A percentile compares a stretch with the other conserved stretches of the same genome.
phyloP scores from a whole-genome alignment of 768 basidiomycete species.

The Termitomyces titanicus region DNA sequence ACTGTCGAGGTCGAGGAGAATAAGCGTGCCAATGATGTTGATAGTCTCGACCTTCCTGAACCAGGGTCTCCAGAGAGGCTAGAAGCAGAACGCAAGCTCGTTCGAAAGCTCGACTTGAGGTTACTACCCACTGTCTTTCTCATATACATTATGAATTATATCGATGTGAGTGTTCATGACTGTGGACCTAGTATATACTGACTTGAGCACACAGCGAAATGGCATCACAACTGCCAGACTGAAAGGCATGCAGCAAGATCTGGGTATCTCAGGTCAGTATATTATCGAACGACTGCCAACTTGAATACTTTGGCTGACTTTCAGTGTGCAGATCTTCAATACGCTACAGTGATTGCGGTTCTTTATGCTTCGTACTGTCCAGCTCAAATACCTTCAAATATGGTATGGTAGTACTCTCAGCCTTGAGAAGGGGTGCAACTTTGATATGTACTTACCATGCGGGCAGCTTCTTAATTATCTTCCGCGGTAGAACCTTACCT shows the following conservation, averaged over 20 bases:
- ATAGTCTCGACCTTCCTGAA: conserved; percentile 11
- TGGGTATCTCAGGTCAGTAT: conserved; percentile 37
- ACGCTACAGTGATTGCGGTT: conserved; percentile 47
- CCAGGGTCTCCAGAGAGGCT: conserved; percentile 27
- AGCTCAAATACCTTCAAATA: conserved; percentile 64
- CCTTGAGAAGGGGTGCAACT: neutral
- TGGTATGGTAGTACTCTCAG: conserved; percentile 33
- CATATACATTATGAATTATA: conserved; percentile 66
- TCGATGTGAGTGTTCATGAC: conserved; percentile 42
- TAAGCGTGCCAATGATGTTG: conserved; percentile 1
- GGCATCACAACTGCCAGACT: conserved; percentile 48
- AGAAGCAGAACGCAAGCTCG: conserved; percentile 39
- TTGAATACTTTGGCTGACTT: conserved; percentile 14
- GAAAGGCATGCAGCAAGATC: conserved; percentile 47
- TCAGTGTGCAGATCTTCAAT: conserved; percentile 44
- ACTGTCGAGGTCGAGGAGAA: conserved; percentile 12
- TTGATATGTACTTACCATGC: neutral
- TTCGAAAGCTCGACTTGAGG: conserved; percentile 53
- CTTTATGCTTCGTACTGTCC: conserved; percentile 60
- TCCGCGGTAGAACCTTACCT: conserved; percentile 34
- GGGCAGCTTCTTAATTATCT: conserved; percentile 51
- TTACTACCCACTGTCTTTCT: conserved; percentile 55
- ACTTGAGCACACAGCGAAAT: conserved; percentile 31
- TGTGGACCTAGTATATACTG: neutral
- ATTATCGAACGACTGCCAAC: neutral